Evolutionary conservation across 495 filamentous ascomycete species (phyloP), one percentile per base, ranked within the genome.

Genomic region (Lineolata rhizophorae): DNA sequence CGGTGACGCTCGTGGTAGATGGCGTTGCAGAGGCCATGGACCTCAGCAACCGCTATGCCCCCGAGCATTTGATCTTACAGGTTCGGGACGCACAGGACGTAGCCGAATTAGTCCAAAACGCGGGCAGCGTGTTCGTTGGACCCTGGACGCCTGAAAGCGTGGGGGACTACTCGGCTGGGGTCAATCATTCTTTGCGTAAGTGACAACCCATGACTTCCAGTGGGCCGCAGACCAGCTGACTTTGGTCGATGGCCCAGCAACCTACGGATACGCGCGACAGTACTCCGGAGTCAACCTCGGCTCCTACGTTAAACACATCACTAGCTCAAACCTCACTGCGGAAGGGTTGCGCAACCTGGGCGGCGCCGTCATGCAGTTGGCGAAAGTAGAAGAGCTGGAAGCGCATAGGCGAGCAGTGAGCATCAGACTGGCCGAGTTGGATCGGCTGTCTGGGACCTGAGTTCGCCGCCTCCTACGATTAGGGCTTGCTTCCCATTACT

Each of bases 231-330:
- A 4, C 16, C 5, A 32, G 31, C 16, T 15, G 5, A 18, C 14
- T 10, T 5, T 30, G 41, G 4, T 36, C n/a, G n/a, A n/a, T n/a
- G n/a, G n/a, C n/a, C n/a, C n/a, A 93, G 83, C 87, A 38, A 97
- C 87, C 13, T 95, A 93, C 46, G 87, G 87, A 22, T 97, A 90
- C 42, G 87, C 87, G 28, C 90, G 84, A 53, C 87, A 97, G 46
- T 97, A 97, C 55, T 93, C 83, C 2, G 87, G 87, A 25, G 87
- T 97, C 39, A 97, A 92, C 50, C 69, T 97, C 1, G 82, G 67
- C 3, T 91, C 82, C 0, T 97, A 91, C 57, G 61, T 91, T 39
- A 97, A 97, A 59, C 80, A 94, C 55, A 85, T 97, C 46, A 97
- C 87, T 5, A 81, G 75, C 53, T 78, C 80, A 0, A 74, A 90